Evolutionary conservation across 2,329 filamentous ascomycete genomes (phyloP).

Genomic region (Ciborinia camelliae): DNA sequence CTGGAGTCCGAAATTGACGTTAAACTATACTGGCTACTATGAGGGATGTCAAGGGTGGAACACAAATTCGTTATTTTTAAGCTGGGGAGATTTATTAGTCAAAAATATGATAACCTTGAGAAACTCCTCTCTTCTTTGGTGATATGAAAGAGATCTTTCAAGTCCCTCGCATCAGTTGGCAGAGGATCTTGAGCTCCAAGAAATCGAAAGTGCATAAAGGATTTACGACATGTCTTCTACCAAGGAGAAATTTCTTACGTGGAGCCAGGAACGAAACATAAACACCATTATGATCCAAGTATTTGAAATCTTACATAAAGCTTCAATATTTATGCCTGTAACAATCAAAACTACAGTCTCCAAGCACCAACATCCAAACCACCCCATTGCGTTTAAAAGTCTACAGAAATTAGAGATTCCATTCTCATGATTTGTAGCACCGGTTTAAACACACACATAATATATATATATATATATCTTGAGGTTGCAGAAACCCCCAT

Average conservation of each 20-base stretch:
- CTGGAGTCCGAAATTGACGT: slow-evolving; percentile 4
- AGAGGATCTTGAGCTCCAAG: not conserved
- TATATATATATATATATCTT: not conserved
- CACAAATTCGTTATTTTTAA: not conserved
- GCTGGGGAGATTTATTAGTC: not conserved
- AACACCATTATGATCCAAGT: no score
- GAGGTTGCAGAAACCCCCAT: no score
- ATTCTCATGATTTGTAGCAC: not conserved
- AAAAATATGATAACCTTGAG: not conserved
- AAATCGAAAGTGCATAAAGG: not conserved
- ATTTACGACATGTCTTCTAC: not conserved
- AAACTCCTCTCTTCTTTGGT: rapidly evolving
- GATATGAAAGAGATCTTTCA: not conserved
- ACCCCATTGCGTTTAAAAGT: not conserved
- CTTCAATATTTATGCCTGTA: not conserved
- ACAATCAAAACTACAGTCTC: not conserved
- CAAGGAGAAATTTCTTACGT: not conserved
- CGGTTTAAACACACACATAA: no score
- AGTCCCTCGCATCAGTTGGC: not conserved
- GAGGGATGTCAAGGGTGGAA: not conserved
- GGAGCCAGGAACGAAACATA: not conserved
- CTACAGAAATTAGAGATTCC: not conserved
- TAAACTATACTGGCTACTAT: not conserved
- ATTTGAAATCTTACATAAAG: no score
- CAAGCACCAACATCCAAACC: not conserved